Conservation (phyloP, 805 yeast species). For the Schizosaccharomyces cryophilus region DNA sequence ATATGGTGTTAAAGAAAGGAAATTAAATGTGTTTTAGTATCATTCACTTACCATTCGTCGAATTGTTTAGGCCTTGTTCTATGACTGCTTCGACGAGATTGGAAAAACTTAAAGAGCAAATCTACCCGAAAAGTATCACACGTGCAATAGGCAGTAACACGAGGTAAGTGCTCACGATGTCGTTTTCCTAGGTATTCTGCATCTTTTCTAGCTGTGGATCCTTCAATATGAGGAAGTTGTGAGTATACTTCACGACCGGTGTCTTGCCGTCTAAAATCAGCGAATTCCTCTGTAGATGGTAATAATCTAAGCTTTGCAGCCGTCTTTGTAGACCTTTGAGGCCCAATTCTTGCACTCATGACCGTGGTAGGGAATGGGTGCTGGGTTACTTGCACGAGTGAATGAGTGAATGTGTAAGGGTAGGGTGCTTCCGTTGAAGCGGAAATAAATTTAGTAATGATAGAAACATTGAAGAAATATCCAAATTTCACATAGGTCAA, state of each 20-base stretch:
- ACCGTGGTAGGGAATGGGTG: neutral
- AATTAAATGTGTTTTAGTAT: neutral
- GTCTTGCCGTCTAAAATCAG: constrained; percentile 13
- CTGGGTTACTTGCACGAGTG: neutral
- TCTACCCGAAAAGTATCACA: constrained; percentile 80
- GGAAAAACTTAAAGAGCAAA: constrained; percentile 63
- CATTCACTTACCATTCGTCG: constrained; percentile 47
- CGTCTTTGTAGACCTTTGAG: constrained; percentile 56
- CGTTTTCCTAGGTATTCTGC: constrained; percentile 81
- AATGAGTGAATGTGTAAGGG: no score
- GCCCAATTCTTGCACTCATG: constrained; percentile 12
- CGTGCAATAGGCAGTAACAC: constrained; percentile 91
- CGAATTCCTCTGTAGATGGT: constrained; percentile 25
- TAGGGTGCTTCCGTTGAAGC: no score
- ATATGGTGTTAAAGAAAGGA: neutral
- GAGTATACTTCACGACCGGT: constrained; percentile 42
- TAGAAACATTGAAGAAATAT: no score
- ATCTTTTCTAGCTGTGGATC: constrained; percentile 66
- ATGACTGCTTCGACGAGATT: constrained; percentile 31
- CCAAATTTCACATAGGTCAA: no score
- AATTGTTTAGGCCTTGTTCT: constrained; percentile 67
- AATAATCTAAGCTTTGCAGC: constrained; percentile 72
- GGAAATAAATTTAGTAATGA: no score
- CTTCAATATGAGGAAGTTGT: constrained; percentile 62
- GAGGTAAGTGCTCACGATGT: constrained; percentile 59